These are phyloP conservation scores for Daedaleopsis sinensis DNA, from an alignment of 768 basidiomycete genomes.

Conservation along the genomic window DNA sequence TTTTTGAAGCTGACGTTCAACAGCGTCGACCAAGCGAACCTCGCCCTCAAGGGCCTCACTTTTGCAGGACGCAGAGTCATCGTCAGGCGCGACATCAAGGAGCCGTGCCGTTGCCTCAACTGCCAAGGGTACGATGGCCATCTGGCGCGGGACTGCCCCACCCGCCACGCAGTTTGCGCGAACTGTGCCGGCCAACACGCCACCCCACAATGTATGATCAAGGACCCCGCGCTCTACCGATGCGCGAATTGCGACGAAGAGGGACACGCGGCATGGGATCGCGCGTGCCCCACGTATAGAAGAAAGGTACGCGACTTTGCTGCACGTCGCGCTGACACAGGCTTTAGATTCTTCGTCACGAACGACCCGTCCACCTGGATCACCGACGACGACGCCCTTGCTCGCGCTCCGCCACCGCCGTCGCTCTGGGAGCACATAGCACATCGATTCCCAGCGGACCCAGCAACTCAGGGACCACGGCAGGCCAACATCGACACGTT, in stretches of 20 bases:
- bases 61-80: constrained; percentile 18
- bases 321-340: background rate
- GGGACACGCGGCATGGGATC: constrained; percentile 35
- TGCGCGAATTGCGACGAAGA: constrained; percentile 30
- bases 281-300: constrained; percentile 21
- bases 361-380: constrained; percentile 17
- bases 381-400: background rate
- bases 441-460: background rate
- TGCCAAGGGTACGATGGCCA: constrained; percentile 27
- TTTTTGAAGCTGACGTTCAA: constrained; percentile 28
- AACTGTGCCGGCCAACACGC: constrained; percentile 26
- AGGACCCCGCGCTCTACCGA: background rate
- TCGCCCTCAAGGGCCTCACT: constrained; percentile 26
- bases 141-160: constrained; percentile 17
- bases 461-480: background rate
- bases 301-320: background rate
- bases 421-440: constrained; percentile 1
- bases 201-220: constrained; percentile 18
- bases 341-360: constrained; percentile 8
- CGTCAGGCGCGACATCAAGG: constrained; percentile 20
- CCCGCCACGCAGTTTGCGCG: constrained; percentile 15
- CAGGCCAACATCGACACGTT: background rate
- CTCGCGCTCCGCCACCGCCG: background rate
- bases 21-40: constrained; percentile 26
- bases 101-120: constrained; percentile 30